A percentile compares a stretch with the other conserved stretches of the same genome.
Conservation (phyloP, 805 yeast species). For the Zygotorulaspora chibaensis region DNA sequence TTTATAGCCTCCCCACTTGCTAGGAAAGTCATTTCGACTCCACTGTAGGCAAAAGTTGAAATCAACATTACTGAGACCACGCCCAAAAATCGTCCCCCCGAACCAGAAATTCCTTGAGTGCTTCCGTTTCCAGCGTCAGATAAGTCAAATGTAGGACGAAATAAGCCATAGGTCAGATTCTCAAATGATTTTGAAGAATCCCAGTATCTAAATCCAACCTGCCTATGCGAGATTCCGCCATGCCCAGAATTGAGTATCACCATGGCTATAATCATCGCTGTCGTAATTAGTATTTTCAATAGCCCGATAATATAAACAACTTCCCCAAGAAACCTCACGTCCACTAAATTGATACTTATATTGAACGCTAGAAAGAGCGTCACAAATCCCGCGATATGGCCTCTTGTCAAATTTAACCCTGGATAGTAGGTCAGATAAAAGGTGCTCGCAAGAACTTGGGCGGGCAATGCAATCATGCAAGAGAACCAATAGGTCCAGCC, state of each 20-base stretch:
- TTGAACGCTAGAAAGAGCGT: slow-evolving; percentile 50
- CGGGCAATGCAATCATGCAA: slow-evolving; percentile 53
- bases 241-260: slow-evolving; percentile 55
- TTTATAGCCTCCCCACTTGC: slow-evolving; percentile 85
- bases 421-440: slow-evolving; percentile 62
- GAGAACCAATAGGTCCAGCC: slow-evolving; percentile 62
- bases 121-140: slow-evolving; percentile 57
- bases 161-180: slow-evolving; percentile 59
- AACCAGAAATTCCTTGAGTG: slow-evolving; percentile 54
- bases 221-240: slow-evolving; percentile 24
- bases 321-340: slow-evolving; percentile 72
- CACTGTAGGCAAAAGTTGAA: slow-evolving; percentile 72
- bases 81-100: slow-evolving; percentile 56
- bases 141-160: slow-evolving; percentile 67
- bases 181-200: slow-evolving; percentile 39
- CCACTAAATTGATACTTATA: slow-evolving; percentile 53
- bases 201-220: slow-evolving; percentile 73
- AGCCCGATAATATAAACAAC: slow-evolving; percentile 61
- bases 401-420: slow-evolving; percentile 46
- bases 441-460: slow-evolving; percentile 61
- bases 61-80: slow-evolving; percentile 57
- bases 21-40: slow-evolving; percentile 76
- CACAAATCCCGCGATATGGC: slow-evolving; percentile 60
- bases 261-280: slow-evolving; percentile 58
- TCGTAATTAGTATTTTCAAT: slow-evolving; percentile 49